Base-by-base conservation (phyloP, 768 basidiomycete genomes). In the Leccinum incarnatum region DNA sequence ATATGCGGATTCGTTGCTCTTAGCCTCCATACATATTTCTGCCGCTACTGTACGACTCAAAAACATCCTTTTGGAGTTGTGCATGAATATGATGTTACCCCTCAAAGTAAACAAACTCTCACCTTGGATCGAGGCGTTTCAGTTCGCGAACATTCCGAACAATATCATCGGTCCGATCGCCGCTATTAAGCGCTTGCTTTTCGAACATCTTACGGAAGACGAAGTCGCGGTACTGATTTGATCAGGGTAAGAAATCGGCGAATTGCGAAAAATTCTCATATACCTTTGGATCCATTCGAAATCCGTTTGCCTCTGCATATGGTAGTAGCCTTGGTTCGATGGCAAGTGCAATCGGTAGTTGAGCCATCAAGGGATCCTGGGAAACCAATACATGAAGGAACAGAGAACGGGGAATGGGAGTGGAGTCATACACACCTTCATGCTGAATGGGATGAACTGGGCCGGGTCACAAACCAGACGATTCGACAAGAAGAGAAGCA, bases 121-220 rank as follows among this genome's bases (percentile, higher is more conserved):
- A 91, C 89, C 81, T 81, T 42, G 82, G 67, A 70, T 91, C 89
- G 42, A 91, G 77, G 56, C 83, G 81, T 64, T 85, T 86, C 37
- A 92, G 74, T 66, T 89, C 88, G 64, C 83, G 81, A 32, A 91
- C 87, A 66, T 90, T 90, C 17, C 78, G 75, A 12, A 84, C 78
- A 53, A 91, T 87, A 53, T 89, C 87, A 37, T 84, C 81, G 12
- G 81, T 75, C 45, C 80, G 78, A 25, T 78, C 77, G 17, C 85
- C 85, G 57, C 78, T 79, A 21, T 80, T 74, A 6, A 75, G 70
- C 40, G 74, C 58, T 62, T 71, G 70, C 61, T 83, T 82, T 70
- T 90, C 88, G 62, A 91, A 91, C 83, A 91, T 91, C 71, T 90
- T 90, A 50, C 90, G 86, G 69, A 92, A 91, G n/a, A 92, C 85